These are phyloP conservation scores for Kurtzmaniella cleridarum DNA, from an alignment of 805 yeast species.

Conservation along the genomic window DNA sequence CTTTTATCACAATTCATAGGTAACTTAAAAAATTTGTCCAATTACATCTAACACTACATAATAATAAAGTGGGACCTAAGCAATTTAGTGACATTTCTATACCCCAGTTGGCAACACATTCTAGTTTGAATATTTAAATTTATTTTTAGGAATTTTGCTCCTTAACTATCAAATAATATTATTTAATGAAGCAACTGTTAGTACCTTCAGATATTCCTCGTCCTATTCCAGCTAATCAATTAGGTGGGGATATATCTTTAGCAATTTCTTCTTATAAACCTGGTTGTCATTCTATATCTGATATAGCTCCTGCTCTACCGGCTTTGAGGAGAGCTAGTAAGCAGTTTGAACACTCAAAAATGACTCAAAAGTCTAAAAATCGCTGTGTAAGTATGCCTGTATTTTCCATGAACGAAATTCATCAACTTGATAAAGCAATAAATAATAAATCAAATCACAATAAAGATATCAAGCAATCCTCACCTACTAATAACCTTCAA, in stretches of 20 bases:
- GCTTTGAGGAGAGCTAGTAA: neutral
- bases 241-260: constrained; percentile 18
- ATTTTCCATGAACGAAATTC: neutral
- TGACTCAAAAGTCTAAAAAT: too few species aligned
- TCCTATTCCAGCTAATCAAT: constrained; percentile 17
- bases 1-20: too few species aligned
- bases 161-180: neutral
- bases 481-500: constrained; percentile 2
- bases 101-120: neutral
- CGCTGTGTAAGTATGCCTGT: constrained; percentile 1
- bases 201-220: constrained; percentile 20
- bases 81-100: neutral
- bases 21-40: neutral
- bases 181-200: constrained; percentile 14
- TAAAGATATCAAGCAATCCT: neutral
- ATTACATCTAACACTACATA: neutral
- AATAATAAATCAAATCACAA: neutral
- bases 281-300: constrained; percentile 16
- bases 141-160: neutral
- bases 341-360: neutral
- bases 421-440: neutral
- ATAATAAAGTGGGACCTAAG: neutral
- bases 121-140: neutral
- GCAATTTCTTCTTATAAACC: constrained; percentile 26
- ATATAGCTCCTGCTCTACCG: constrained; percentile 11